A percentile compares a stretch with the other conserved stretches of the same genome.
Evolutionary conservation across 2,329 filamentous ascomycete genomes (phyloP).

Genomic region (Dothiorella sarmentorum): DNA sequence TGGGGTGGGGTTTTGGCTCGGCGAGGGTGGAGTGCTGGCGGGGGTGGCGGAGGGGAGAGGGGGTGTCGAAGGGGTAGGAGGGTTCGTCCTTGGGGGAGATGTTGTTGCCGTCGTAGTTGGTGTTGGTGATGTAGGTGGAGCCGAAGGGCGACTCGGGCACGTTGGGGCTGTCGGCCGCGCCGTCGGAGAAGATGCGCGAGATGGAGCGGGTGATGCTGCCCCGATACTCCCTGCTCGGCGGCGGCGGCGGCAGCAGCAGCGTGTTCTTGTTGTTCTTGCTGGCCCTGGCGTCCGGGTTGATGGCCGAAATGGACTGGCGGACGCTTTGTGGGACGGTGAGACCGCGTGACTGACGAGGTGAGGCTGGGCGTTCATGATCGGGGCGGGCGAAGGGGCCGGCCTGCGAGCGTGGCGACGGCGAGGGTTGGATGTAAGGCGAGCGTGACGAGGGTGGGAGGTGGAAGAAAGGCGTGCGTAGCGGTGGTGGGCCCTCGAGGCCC

Average conservation of each 20-base stretch:
- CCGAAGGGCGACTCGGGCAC: slow-evolving; percentile 11
- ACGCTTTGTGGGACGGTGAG: neutral
- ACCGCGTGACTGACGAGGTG: neutral
- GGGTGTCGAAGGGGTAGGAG: neutral
- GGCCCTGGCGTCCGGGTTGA: neutral
- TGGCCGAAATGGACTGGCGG: neutral
- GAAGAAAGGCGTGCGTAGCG: neutral
- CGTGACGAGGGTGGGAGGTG: neutral
- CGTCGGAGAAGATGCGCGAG: slow-evolving; percentile 6
- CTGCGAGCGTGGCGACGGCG: neutral
- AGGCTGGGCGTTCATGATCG: neutral
- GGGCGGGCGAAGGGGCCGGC: neutral
- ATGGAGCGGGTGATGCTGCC: neutral
- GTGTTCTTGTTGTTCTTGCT: neutral
- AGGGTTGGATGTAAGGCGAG: neutral
- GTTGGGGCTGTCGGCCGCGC: neutral
- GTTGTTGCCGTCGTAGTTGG: too few relatives aligned
- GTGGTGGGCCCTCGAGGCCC: neutral
- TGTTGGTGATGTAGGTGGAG: neutral
- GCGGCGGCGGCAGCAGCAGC: too few relatives aligned
- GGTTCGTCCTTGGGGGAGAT: too few relatives aligned
- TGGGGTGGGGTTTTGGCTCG: neutral
- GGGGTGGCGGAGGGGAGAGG: neutral
- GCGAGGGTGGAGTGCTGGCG: neutral
- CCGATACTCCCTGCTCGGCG: neutral